Base-by-base conservation (phyloP, 192 early-diverging fungal genomes). In the Coemansia sp. region DNA sequence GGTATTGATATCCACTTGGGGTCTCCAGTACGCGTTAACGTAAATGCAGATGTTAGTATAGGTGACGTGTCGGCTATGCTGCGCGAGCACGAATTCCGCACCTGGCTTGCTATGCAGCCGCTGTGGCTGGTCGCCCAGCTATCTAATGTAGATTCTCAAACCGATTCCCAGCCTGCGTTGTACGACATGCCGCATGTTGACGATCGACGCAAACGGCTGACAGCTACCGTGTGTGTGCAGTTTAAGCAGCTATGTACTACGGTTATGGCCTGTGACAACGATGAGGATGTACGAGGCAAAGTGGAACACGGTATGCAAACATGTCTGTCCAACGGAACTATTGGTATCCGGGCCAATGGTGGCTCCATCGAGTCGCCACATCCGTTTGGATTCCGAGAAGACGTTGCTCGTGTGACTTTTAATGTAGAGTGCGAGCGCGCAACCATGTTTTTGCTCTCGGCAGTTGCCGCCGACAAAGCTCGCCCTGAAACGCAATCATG, bases 31-130 rank as follows among this genome's bases (percentile, higher is more conserved):
- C 63, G 68, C 3, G 35, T 63, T 31, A 77, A 82, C 56, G 59
- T 59, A 26, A 57, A 77, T 38, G 23, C 64, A 12, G 56, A 59
- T 9, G 51, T 60, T 16, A 64, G 74, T 38, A 41, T 65, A 12
- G 68, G 80, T 22, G 75, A 77, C 3, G 55, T 72, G 8, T 53
- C 54, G 1, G 59, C 47, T 10, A 71, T 68, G 64, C 19, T 77
- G 37, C 74, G 80, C 59, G 74, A 82, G 38, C 64, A 71, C 45
- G 80, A 82, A 8, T 82, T 77, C 37, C 31, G 64, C 9, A 45
- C 61, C n/a, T 82, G 80, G 80, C 70, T 82, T 10, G 69, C 80
- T 2, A 76, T 77, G 80, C 80, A 77, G 68, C 80, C 80, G 9
- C 55, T 82, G 38, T 82, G 80, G 80, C 64, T 77, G 23, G 71